These are phyloP conservation scores for Neonectria faginata DNA, from an alignment of 2,329 filamentous ascomycete species.

Conservation along the genomic window DNA sequence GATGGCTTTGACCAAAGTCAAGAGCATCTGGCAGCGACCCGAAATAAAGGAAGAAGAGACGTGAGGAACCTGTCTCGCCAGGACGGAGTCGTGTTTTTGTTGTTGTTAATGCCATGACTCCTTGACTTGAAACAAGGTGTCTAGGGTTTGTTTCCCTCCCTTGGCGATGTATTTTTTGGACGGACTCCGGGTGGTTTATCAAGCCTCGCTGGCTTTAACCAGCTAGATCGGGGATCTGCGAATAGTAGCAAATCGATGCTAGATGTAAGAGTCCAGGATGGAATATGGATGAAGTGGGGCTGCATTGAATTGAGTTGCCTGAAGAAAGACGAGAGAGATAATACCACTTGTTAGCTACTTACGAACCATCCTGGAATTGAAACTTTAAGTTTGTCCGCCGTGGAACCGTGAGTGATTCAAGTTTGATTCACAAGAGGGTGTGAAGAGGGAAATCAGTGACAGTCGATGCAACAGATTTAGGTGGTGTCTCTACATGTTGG, in stretches of 20 bases:
- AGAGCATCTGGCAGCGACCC: slow-evolving; percentile 18
- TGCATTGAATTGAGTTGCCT: not conserved
- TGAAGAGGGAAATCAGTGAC: not conserved
- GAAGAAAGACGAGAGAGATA: not conserved
- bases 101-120: not conserved
- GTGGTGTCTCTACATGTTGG: not conserved
- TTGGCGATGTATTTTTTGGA: not conserved
- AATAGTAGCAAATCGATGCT: not conserved
- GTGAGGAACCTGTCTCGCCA: not conserved
- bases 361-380: not conserved
- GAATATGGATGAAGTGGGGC: not conserved
- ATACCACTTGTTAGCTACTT: not conserved
- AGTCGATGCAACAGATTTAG: not conserved
- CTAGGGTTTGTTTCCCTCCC: not conserved
- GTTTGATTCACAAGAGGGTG: not conserved
- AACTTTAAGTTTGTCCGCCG: not conserved
- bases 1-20: slow-evolving; percentile 12
- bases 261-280: not conserved
- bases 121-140: not conserved
- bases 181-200: not conserved
- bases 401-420: not conserved
- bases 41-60: not conserved
- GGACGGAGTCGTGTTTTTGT: not conserved
- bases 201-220: not conserved
- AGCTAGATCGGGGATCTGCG: not conserved